Base-by-base conservation (phyloP, 768 basidiomycete genomes). In the Filobasidium floriforme region DNA sequence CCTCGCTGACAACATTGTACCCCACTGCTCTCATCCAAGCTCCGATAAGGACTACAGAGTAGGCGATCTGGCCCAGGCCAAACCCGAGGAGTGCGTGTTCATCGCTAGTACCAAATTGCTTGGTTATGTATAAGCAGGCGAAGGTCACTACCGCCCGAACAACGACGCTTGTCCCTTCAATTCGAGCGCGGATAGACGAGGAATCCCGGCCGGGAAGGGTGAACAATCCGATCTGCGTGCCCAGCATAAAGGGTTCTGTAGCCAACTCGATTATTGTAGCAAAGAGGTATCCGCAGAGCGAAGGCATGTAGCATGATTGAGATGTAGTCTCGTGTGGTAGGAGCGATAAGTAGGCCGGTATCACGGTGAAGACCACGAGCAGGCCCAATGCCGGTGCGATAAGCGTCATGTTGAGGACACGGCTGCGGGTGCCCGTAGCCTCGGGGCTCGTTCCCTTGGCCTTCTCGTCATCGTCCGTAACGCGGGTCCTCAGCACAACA, bases 81-180 rank as follows among this genome's bases (percentile, higher is more conserved):
- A 97, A 98, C 0, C 89, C 90, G 41, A 90, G 72, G 44, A 98
- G 82, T 7, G 88, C 85, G 65, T 84, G 79, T 5, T 82, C 78
- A 61, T 57, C 14, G 64, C 73, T 10, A 72, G 68, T 49, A 4
- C 37, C 46, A 7, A 2, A 40, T 19, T 51, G 24, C 44, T 22
- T 41, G 18, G 41, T 55, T 0, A 68, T 80, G 1, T 87, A 75
- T 29, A 97, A 81, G 1, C 86, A 80, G 4, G 83, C 69, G 68
- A 96, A 87, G 0, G 92, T 91, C 11, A 82, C 80, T 10, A 89
- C 61, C 0, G 90, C 87, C 79, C 90, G 92, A 54, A 79, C 69
- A 11, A 87, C 84, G 9, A 96, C 87, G 22, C 88, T 92, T 1
- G 84, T 78, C 1, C 91, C 96, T 80, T 99, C 94, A 1, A 92